Conservation (phyloP, 371 early-diverging fungal genomes). For the Zopfochytrium polystomum region DNA sequence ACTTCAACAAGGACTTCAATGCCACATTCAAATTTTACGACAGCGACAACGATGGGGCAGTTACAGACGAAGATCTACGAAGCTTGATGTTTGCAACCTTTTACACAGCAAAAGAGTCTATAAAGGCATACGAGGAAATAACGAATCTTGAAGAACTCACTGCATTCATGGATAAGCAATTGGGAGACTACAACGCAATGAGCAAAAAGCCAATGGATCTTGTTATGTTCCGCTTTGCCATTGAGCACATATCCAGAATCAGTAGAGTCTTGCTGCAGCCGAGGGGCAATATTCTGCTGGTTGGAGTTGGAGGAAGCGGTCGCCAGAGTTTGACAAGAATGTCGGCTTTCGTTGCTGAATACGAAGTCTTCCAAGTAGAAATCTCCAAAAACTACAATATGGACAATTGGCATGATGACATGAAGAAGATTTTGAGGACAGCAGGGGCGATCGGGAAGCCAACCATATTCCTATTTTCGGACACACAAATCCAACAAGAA, state of each 20-base stretch:
- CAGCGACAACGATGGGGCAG: conserved; percentile 36
- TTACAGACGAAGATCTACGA: conserved; percentile 47
- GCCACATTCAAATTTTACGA: conserved; percentile 43
- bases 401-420: conserved; percentile 52
- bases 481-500: conserved; percentile 56
- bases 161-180: conserved; percentile 41
- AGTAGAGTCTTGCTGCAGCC: conserved; percentile 52
- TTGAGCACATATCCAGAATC: conserved; percentile 53
- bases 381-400: conserved; percentile 50
- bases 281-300: conserved; percentile 49
- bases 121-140: conserved; percentile 46
- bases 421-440: conserved; percentile 48
- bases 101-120: conserved; percentile 36
- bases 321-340: conserved; percentile 49
- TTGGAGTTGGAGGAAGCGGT: conserved; percentile 56
- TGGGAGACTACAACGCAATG: conserved; percentile 46
- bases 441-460: conserved; percentile 46
- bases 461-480: conserved; percentile 52
- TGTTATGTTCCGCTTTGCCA: conserved; percentile 55
- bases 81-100: conserved; percentile 53
- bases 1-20: conserved; percentile 43
- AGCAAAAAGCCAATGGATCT: conserved; percentile 57
- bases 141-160: conserved; percentile 40
- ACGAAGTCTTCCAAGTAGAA: conserved; percentile 52
- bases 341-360: conserved; percentile 53